Evolutionary conservation across 768 basidiomycete genomes (phyloP).

Genomic region (Xerocomellus intermedius): DNA sequence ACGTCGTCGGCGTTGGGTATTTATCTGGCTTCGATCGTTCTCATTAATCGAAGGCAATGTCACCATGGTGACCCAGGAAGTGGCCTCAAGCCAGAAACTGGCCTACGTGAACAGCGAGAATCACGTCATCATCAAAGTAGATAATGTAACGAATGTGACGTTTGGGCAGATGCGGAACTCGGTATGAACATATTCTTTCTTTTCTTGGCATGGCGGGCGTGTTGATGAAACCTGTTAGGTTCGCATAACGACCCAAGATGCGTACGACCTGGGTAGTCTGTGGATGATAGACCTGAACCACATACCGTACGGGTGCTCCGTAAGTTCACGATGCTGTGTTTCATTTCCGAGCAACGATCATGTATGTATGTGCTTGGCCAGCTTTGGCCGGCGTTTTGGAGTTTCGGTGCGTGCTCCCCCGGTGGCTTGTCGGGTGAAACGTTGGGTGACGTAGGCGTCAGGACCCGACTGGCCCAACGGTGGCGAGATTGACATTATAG

Average conservation of each 20-base stretch:
- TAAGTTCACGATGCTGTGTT: constrained; percentile 24
- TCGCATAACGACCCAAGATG: constrained; percentile 44
- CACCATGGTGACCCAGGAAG: constrained; percentile 50
- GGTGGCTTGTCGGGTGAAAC: not conserved
- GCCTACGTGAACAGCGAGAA: constrained; percentile 60
- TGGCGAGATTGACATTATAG: constrained; percentile 62
- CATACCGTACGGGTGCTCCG: constrained; percentile 59
- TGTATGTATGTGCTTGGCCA: not conserved
- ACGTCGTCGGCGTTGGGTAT: constrained; percentile 25
- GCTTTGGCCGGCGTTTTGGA: constrained; percentile 36
- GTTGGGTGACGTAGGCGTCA: constrained; percentile 1
- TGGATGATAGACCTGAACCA: constrained; percentile 48
- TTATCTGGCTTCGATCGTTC: not conserved
- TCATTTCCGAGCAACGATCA: constrained; percentile 3
- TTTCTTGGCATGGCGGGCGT: not conserved
- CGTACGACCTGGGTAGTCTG: constrained; percentile 43
- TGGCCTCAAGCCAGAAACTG: constrained; percentile 48
- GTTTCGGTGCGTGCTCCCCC: constrained; percentile 21
- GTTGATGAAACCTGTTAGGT: constrained; percentile 31
- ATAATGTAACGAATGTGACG: constrained; percentile 60
- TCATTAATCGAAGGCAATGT: constrained; percentile 50
- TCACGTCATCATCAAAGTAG: constrained; percentile 71
- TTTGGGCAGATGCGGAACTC: constrained; percentile 55
- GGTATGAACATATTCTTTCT: constrained; percentile 32
- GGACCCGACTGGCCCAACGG: constrained; percentile 40